Percentiles rank a stretch among this genome's conserved stretches.
Evolutionary conservation across 768 basidiomycete genomes (phyloP).

Genomic region (Trametes elegans): DNA sequence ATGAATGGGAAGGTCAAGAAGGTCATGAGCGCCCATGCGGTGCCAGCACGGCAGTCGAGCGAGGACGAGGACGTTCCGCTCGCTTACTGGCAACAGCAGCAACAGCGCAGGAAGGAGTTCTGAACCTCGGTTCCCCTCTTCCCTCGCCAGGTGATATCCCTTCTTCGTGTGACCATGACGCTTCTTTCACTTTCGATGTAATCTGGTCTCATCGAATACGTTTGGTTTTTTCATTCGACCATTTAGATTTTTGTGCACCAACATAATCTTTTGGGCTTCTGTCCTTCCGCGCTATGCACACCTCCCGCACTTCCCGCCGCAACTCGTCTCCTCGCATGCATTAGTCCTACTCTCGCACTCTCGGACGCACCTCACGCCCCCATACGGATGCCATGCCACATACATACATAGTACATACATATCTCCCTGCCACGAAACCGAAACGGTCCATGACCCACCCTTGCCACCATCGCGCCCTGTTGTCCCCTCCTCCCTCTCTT

Average conservation of each 20-base stretch:
- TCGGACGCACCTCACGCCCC: background rate
- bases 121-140: background rate
- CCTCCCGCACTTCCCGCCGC: background rate
- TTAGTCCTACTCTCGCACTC: background rate
- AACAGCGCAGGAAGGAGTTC: slow-evolving; percentile 50
- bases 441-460: background rate
- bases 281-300: background rate
- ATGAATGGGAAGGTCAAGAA: slow-evolving; percentile 59
- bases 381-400: background rate
- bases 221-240: background rate
- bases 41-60: slow-evolving; percentile 42
- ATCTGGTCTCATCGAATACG: background rate
- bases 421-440: background rate
- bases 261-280: background rate
- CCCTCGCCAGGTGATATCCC: background rate
- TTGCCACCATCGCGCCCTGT: background rate
- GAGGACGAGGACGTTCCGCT: slow-evolving; percentile 83
- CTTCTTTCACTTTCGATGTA: background rate
- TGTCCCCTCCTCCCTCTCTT: background rate
- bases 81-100: slow-evolving; percentile 65
- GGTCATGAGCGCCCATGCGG: slow-evolving; percentile 63
- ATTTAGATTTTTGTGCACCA: slow-evolving; percentile 9
- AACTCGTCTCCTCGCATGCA: slow-evolving; percentile 1
- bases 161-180: background rate
- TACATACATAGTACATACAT: background rate